Evolutionary conservation across 768 basidiomycete species (phyloP), one percentile per base, ranked within the genome.

Genomic region (Jaapia argillacea): DNA sequence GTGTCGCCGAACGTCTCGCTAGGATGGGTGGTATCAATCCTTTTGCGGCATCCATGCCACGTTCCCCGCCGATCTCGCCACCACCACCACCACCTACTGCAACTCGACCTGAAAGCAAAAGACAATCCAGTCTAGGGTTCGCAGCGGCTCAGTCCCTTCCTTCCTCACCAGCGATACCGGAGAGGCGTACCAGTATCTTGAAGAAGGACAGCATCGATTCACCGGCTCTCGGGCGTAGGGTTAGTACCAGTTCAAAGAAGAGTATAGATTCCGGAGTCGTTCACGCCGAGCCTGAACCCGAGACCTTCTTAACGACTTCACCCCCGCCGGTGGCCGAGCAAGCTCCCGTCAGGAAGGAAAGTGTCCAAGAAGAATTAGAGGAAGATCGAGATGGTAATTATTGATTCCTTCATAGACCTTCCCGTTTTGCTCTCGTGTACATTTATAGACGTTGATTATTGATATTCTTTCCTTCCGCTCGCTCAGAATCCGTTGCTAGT

Each of bases 21-120:
- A 49, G 45, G 38, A 47, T 51, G 22, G 54, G 51, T 18, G 54
- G 48, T 16, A 40, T 50, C 5, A 52, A 52, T 23, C 49, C 52
- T 20, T 49, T 52, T 21, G 35, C 47, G 5, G 24, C 51, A 12
- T 28, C 36, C n/a, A n/a, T 2, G 16, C 44, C 44, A 12, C 3
- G 40, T 10, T 6, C 40, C 7, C 12, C 13, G 20, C 24, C 37
- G 12, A 10, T 33, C 16, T 16, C 31, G 31, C 10, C 16, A 16
- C 31, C 10, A 16, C 16, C 31, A 10, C 37, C 37, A 21, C 21
- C 37, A 10, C 16, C 28, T 10, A 10, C 16, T 10, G 10, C 28
- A 10, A 16, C 10, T 10, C 28, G 28, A 33, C 28, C 28, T 16
- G 28, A 33, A 33, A 10, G 10, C 10, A 33, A 10, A 16, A 10